Percentiles rank a stretch among this genome's conserved stretches.
phyloP scores from a whole-genome alignment of 305 asterid genomes.

The Fraxinus dipetala region DNA sequence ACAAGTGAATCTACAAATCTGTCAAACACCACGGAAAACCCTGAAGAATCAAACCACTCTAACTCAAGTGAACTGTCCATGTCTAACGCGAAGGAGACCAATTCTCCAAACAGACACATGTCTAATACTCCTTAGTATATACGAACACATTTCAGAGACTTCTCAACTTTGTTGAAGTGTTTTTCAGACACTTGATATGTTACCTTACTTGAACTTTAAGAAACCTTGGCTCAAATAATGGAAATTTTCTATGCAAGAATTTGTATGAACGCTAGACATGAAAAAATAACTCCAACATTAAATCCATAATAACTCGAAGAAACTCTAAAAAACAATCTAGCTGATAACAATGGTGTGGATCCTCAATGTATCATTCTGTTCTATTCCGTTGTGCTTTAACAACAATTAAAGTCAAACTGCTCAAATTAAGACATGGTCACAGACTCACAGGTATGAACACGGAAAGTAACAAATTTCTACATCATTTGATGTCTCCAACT shows the following conservation, averaged over 20 bases:
- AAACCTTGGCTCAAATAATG: background rate
- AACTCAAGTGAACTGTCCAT: background rate
- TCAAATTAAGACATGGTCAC: background rate
- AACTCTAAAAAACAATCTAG: background rate
- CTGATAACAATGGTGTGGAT: background rate
- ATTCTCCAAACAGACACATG: background rate
- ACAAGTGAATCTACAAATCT: background rate
- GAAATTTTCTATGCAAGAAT: background rate
- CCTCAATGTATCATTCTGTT: background rate
- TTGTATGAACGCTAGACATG: background rate
- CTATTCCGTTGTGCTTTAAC: background rate
- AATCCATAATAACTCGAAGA: background rate
- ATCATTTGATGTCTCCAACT: background rate
- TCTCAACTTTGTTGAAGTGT: background rate
- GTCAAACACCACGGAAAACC: background rate
- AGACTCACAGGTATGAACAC: background rate
- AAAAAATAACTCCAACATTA: background rate
- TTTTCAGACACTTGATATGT: background rate
- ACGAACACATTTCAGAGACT: background rate
- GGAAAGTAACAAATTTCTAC: background rate
- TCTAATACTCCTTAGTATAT: background rate
- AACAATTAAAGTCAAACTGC: background rate
- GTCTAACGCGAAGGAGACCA: background rate
- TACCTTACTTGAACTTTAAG: background rate
- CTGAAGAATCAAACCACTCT: background rate